Conservation (phyloP, 2,329 filamentous ascomycete genomes). For the Tolypocladium cylindrosporum region DNA sequence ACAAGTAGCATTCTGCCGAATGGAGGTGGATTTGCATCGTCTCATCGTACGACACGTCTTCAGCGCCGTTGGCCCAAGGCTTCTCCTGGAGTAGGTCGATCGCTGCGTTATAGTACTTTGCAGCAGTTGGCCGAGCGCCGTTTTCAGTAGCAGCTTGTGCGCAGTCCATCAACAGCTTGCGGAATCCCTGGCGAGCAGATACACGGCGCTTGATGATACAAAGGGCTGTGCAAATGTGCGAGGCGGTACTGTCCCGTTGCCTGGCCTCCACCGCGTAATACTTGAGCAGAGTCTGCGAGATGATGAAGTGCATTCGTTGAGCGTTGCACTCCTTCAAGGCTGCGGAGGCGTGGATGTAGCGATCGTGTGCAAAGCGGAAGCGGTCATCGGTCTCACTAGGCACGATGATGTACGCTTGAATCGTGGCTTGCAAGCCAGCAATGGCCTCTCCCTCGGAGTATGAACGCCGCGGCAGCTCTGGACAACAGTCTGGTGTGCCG, state of each 20-base stretch:
- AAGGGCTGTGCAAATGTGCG: constrained; percentile 71
- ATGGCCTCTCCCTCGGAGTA: constrained; percentile 60
- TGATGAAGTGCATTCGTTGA: constrained; percentile 81
- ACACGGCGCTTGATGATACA: constrained; percentile 63
- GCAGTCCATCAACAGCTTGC: constrained; percentile 68
- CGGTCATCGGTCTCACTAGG: constrained; percentile 76
- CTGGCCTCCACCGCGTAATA: constrained; percentile 53
- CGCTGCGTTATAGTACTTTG: constrained; percentile 72
- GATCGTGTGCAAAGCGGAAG: constrained; percentile 82
- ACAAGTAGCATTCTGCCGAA: constrained; percentile 74
- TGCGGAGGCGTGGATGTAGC: constrained; percentile 68
- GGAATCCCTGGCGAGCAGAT: constrained; percentile 51
- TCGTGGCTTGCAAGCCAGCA: constrained; percentile 69
- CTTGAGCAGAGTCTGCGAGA: constrained; percentile 71
- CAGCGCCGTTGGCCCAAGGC: constrained; percentile 60
- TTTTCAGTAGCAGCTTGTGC: constrained; percentile 72
- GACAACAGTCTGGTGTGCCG: constrained; percentile 23
- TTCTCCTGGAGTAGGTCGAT: constrained; percentile 69
- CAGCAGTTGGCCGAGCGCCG: constrained; percentile 70
- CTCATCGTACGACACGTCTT: constrained; percentile 78
- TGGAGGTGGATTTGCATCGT: constrained; percentile 71
- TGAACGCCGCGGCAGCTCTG: constrained; percentile 10
- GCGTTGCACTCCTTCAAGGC: constrained; percentile 59
- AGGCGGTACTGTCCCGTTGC: constrained; percentile 62
- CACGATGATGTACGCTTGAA: constrained; percentile 72